Percentiles rank a stretch among this genome's conserved stretches.
phyloP scores from a whole-genome alignment of 179 eudicot genomes.

The Gypsophila paniculata region DNA sequence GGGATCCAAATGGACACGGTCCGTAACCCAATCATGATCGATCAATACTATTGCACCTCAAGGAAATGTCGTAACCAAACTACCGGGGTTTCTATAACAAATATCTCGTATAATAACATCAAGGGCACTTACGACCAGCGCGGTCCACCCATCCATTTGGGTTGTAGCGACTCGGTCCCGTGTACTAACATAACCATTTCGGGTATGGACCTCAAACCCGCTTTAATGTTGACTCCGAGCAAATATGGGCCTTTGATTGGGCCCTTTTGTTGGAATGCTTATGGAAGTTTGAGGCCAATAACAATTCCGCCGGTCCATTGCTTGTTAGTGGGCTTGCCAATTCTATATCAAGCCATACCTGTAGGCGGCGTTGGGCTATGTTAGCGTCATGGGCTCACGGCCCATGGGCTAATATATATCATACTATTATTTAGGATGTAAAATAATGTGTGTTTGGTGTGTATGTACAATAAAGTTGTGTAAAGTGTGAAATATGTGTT shows the following conservation, averaged over 20 bases:
- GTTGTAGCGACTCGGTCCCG: slow-evolving; percentile 68
- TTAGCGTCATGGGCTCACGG: slow-evolving; percentile 16
- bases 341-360: slow-evolving; percentile 19
- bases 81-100: slow-evolving; percentile 49
- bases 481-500: no score
- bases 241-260: slow-evolving; percentile 24
- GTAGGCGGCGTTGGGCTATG: slow-evolving; percentile 28
- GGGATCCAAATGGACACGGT: slow-evolving; percentile 72
- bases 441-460: no score
- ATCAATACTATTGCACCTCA: slow-evolving; percentile 68
- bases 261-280: slow-evolving; percentile 78
- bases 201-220: slow-evolving; percentile 56
- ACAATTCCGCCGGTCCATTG: slow-evolving; percentile 60
- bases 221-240: neutral
- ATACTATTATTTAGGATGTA: neutral
- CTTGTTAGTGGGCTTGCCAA: slow-evolving; percentile 53
- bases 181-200: slow-evolving; percentile 68
- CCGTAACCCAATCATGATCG: slow-evolving; percentile 72
- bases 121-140: slow-evolving; percentile 69
- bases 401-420: neutral
- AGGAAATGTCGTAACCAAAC: slow-evolving; percentile 53
- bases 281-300: slow-evolving; percentile 43
- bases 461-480: no score
- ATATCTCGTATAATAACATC: slow-evolving; percentile 45
- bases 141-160: slow-evolving; percentile 57